Conservation (phyloP, 2,329 filamentous ascomycete species). For the Aspergillus pseudonomiae region DNA sequence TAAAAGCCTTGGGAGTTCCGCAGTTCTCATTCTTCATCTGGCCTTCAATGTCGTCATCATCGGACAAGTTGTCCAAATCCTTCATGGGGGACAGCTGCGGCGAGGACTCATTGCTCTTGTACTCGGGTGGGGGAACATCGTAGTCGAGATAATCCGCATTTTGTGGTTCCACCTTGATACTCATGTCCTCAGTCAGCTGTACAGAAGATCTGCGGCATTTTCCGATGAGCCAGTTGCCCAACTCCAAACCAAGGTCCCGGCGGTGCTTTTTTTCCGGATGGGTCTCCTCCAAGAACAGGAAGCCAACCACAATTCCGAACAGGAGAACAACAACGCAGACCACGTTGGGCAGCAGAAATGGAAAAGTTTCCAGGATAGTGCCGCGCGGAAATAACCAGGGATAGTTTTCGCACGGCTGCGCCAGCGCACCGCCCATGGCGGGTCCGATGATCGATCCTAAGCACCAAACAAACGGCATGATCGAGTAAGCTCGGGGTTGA, state of each 20-base stretch:
- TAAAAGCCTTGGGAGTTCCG: conserved; percentile 68
- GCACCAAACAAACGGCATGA: conserved; percentile 99
- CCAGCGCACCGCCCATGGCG: conserved; percentile 85
- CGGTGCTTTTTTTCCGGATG: conserved; percentile 78
- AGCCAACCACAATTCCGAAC: conserved; percentile 74
- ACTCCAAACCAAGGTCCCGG: conserved; percentile 73
- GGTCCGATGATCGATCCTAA: conserved; percentile 94
- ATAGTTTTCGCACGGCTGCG: conserved; percentile 82
- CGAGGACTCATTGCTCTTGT: conserved; percentile 62
- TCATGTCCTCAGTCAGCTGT: conserved; percentile 29
- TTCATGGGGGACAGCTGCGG: conserved; percentile 49
- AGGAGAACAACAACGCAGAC: conserved; percentile 80
- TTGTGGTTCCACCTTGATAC: conserved; percentile 55
- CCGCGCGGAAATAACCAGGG: conserved; percentile 71
- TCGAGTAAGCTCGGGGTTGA: conserved; percentile 90
- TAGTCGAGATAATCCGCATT: conserved; percentile 58
- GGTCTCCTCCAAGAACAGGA: conserved; percentile 92
- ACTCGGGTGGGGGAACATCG: conserved; percentile 67
- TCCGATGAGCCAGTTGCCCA: conserved; percentile 70
- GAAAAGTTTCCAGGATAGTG: conserved; percentile 81
- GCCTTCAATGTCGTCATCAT: conserved; percentile 44
- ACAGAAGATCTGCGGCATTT: conserved; percentile 33
- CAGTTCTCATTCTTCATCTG: conserved; percentile 46
- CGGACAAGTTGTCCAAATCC: conserved; percentile 33
- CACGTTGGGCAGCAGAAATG: conserved; percentile 90